Base-by-base conservation (phyloP, 768 basidiomycete species). In the Clavulina sp. region DNA sequence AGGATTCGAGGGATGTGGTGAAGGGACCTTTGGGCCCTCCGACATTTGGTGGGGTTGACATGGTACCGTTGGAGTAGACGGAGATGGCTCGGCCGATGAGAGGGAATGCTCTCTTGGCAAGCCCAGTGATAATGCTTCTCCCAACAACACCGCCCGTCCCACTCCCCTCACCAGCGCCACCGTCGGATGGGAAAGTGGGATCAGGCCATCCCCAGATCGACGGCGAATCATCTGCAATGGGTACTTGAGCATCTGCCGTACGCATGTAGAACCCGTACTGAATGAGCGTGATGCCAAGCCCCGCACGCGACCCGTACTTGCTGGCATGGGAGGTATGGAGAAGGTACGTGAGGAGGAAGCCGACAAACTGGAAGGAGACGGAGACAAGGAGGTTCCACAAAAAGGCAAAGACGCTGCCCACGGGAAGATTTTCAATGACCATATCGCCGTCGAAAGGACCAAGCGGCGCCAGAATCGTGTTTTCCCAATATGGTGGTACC, bases 401-500 rank as follows among this genome's bases (percentile, higher is more conserved):
- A 66, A 89, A 92, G n/a, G 78, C 64, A 64, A 93, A 92, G 30
- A 91, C 60, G 7, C 82, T 80, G 48, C 91, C 91, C 0, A 86
- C 76, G 0, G 91, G 88, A 38, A 97, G 78, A 53, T 91, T 83
- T 54, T 93, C 92, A 57, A 99, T 81, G 63, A 95, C 76, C 71
- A 96, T 81, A 60, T 91, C 81, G 33, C 88, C 81, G 28, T 76
- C 63, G 56, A 76, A 73, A 16, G 77, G 64, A 2, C 52, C 49
- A 56, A 76, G 79, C 0, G 88, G 88, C 0, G 91, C 79, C 55
- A 92, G 84, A 5, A 96, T 77, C 0, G 88, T 91, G 1, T 86
- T 96, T 62, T 99, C 93, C 86, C 89, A 96, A 65, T 99, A 99
- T 0, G 88, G 76, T 0, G 95, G 95, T 0, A 84, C 91, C 0